Base-by-base conservation (phyloP, 2,329 filamentous ascomycete species). In the Leptographium wingfieldii region DNA sequence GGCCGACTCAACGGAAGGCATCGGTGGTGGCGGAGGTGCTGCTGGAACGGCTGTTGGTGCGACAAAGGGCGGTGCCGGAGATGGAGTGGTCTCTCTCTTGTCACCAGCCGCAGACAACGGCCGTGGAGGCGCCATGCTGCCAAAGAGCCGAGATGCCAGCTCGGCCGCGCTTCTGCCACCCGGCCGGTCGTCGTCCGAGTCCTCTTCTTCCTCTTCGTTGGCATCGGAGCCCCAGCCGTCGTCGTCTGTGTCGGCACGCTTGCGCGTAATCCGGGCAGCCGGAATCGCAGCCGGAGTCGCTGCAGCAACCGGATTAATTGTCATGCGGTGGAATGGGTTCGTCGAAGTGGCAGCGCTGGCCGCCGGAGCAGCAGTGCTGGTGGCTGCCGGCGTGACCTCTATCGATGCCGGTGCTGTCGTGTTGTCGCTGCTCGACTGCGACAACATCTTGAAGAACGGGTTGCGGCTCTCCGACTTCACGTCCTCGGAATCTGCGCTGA, bases 321-420 rank as follows among this genome's bases (percentile, higher is more conserved):
- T 84, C 69, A 95, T 83, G 60, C 91, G 88, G 72, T 95, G 89
- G 84, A 97, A 99, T 5, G 94, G 94, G 70, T 99, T 99, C 11
- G 90, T 97, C n/a, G 89, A 92, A 29, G 33, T 35, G 33, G 33
- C 33, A 7, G 82, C 79, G 55, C 85, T 80, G 40, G 81, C 58
- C 6, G 62, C 55, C 29, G 75, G 71, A 19, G 16, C 22, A n/a
- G 19, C 22, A 22, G 22, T 22, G 22, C 22, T 46, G n/a, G 27
- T 55, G 9, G 53, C 58, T 10, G 62, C 55, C 29, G 75, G 71
- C 19, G 76, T 75, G 12, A 16, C 38, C 3, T 40, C 38, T 58
- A 75, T 73, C 63, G 73, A 73, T 64, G 75, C 73, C n/a, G 73
- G 67, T 9, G 72, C 72, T 12, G 82, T 74, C 22, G 78, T 33